phyloP scores from a whole-genome alignment of 1,284 basidiomycete species.

The Neotropicomus parvogracilis region DNA sequence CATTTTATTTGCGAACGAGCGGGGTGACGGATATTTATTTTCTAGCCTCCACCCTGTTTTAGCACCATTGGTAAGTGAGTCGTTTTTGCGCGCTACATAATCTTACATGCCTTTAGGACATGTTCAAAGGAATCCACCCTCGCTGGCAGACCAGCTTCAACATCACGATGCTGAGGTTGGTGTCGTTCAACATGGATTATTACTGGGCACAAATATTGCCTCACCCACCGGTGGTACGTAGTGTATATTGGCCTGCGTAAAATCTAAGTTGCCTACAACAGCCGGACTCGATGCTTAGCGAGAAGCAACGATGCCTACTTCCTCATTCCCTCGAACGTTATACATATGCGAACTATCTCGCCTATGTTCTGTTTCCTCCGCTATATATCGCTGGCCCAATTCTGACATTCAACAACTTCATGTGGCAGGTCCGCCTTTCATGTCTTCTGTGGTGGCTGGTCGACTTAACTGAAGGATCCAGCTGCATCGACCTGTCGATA shows the following conservation, averaged over 20 bases:
- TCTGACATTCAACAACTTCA: constrained; percentile 93
- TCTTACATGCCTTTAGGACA: constrained; percentile 52
- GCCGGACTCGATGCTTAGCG: constrained; percentile 37
- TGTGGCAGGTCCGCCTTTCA: constrained; percentile 72
- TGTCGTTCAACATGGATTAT: constrained; percentile 92
- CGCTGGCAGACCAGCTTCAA: constrained; percentile 96
- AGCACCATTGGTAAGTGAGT: constrained; percentile 45
- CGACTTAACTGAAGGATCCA: constrained; percentile 27
- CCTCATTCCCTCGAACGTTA: constrained; percentile 51
- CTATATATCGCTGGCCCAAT: constrained; percentile 97
- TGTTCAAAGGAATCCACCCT: constrained; percentile 66
- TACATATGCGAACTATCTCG: constrained; percentile 55
- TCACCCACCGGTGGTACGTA: constrained; percentile 43
- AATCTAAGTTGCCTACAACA: constrained; percentile 22
- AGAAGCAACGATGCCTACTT: constrained; percentile 56
- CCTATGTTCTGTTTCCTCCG: constrained; percentile 87
- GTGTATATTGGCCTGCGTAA: background rate
- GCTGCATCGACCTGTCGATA: constrained; percentile 51
- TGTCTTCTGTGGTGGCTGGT: background rate
- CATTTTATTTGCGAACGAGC: constrained; percentile 78
- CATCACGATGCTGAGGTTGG: constrained; percentile 91
- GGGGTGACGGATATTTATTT: constrained; percentile 75
- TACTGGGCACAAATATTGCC: constrained; percentile 68
- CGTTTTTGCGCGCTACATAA: background rate
- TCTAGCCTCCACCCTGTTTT: constrained; percentile 54